A percentile compares a stretch with the other conserved stretches of the same genome.
Conservation (phyloP, 768 basidiomycete species). For the Agaricus blazei region DNA sequence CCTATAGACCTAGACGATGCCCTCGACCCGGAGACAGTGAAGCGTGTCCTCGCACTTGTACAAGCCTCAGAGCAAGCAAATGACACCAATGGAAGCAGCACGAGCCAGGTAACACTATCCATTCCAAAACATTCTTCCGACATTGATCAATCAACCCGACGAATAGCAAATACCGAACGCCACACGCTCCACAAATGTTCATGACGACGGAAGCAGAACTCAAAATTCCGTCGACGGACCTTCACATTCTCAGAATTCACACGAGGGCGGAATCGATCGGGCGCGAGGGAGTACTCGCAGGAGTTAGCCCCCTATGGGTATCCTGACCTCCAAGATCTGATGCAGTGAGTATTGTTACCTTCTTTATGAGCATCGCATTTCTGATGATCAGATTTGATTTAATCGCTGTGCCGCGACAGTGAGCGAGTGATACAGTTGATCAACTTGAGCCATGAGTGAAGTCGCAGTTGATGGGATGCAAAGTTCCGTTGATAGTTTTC, state of each 20-base stretch:
- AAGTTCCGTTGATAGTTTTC: no score
- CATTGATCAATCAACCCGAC: no score
- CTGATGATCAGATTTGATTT: conserved; percentile 4
- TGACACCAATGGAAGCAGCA: background rate
- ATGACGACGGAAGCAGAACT: background rate
- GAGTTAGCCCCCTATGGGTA: no score
- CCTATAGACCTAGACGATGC: conserved; percentile 22
- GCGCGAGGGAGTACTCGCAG: background rate
- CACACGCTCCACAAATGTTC: background rate
- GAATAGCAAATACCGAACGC: background rate
- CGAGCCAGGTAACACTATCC: background rate
- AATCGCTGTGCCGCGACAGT: background rate
- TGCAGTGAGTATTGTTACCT: background rate
- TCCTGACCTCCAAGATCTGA: no score
- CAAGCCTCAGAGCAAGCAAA: background rate
- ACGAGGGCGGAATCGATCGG: background rate
- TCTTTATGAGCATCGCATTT: background rate
- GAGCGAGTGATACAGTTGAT: background rate
- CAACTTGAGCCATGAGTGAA: background rate
- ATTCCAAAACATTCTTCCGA: background rate
- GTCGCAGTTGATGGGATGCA: no score
- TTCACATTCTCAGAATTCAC: background rate
- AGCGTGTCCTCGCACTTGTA: conserved; percentile 15
- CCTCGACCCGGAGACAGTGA: conserved; percentile 34
- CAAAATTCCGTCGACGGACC: background rate